Base-by-base conservation (phyloP, 1,284 basidiomycete species). In the Vanrija sp. region DNA sequence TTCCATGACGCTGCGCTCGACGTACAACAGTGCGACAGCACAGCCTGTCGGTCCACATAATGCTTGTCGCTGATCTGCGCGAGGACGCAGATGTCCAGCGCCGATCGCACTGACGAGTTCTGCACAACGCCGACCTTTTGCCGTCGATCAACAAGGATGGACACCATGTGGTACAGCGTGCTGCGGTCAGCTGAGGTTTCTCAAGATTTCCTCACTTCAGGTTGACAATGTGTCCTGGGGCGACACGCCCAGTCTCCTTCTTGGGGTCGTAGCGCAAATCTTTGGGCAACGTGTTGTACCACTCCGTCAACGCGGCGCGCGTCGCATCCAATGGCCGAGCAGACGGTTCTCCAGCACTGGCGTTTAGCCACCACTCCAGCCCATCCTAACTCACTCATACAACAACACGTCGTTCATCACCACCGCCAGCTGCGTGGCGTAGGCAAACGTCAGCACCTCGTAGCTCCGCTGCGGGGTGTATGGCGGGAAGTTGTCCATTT, bases 1-100 rank as follows among this genome's bases (percentile, higher is more conserved):
- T 26, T 2, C 1, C 10, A 23, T 10, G 6, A 5, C 38, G 8
- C 10, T 25, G 6, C 38, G 8, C 10, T 25, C 21, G 15, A 43
- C 49, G 7, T 26, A 51, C 49, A 51, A 38, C 49, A 51, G 25
- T 51, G 49, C 6, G 49, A 51, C 23, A 51, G 26, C 9, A 51
- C 49, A 29, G 49, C 49, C 23, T 39, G 49, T 12, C 49, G 9
- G 40, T 51, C 49, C 16, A 39, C 26, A 19, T 43, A 51, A 15
- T 39, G 38, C 38, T 42, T 43, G 39, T 42, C 25, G 49, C 39
- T 51, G 15, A 42, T 14, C 21, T 40, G 49, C 5, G 26, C 49
- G 19, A 51, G 49, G 7, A 40, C 38, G 16, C 38, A 43, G 9
- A 51, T 43, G 16, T 51, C 49, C 38, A 28, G 19, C 6, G 49